Conservation (phyloP, 75 land plant species). For the Adiantum capillusveneris region DNA sequence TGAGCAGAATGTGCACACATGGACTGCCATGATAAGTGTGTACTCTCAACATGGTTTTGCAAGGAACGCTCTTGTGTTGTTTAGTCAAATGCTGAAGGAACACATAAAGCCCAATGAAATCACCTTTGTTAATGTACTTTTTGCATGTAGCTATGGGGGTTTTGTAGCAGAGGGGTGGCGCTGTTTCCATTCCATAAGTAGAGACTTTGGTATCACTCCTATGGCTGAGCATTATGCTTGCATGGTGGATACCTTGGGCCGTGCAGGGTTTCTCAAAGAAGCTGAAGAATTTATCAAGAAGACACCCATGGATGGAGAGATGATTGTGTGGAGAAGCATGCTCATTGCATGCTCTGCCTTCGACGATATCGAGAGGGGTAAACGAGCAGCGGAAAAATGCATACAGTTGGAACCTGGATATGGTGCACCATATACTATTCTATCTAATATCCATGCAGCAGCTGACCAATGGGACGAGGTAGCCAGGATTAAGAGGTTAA, state of each 20-base stretch:
- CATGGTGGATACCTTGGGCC: slow-evolving; percentile 36
- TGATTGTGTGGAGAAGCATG: slow-evolving; percentile 32
- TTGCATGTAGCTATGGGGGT: slow-evolving; percentile 21
- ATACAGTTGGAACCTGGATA: slow-evolving; percentile 25
- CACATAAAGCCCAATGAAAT: slow-evolving; percentile 15
- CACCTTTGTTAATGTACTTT: slow-evolving; percentile 16
- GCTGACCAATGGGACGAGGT: slow-evolving; percentile 28
- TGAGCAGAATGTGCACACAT: slow-evolving; percentile 14
- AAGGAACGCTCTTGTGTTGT: slow-evolving; percentile 8
- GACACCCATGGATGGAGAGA: slow-evolving; percentile 31
- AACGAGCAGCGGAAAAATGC: slow-evolving; percentile 15
- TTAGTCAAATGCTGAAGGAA: slow-evolving; percentile 15
- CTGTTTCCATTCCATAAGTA: slow-evolving; percentile 13
- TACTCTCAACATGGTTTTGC: slow-evolving; percentile 19
- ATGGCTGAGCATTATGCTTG: slow-evolving; percentile 36
- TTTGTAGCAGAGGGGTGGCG: slow-evolving; percentile 10
- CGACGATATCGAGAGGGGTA: slow-evolving; percentile 16
- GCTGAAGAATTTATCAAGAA: slow-evolving; percentile 20
- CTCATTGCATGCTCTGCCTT: slow-evolving; percentile 26
- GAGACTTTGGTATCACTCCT: slow-evolving; percentile 15
- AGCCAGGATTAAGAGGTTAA: slow-evolving; percentile 11
- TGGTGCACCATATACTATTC: slow-evolving; percentile 16
- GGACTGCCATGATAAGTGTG: slow-evolving; percentile 24
- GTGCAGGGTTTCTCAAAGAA: slow-evolving; percentile 29
- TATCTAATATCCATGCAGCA: slow-evolving; percentile 34